Base-by-base conservation (phyloP, 1,284 basidiomycete species). In the Tausonia pullulans region DNA sequence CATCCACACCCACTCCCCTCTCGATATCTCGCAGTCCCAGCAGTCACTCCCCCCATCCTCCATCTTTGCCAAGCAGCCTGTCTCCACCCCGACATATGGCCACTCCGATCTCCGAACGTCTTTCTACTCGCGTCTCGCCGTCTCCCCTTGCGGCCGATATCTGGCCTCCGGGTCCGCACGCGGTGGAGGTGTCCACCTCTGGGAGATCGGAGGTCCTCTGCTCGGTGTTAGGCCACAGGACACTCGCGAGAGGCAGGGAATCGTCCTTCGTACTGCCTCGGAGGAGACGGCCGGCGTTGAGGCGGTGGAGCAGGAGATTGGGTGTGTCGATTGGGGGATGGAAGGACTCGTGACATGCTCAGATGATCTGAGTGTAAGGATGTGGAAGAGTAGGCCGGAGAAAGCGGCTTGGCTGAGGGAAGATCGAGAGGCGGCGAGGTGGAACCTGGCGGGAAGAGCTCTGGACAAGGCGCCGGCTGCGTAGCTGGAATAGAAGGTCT, bases 101-200 rank as follows among this genome's bases (percentile, higher is more conserved):
- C 71, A 75, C 58, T 71, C 75, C 0, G 62, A 71, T n/a, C 68
- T 77, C 16, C 67, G 69, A 14, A 68, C 69, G 3, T 68, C 69
- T 0, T 78, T 77, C 66, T 77, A 76, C 69, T 68, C 76, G 55
- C 68, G 71, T 7, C 67, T 76, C 54, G 61, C 75, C 1, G 66
- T 77, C 8, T 74, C 73, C 0, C 70, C 74, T 0, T 73, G 74
- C 66, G 75, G 76, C 6, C 58, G 68, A 45, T 72, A 74, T 60
- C 68, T 78, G 4, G 71, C 73, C 3, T 70, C 70, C 14, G 76
- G 76, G 2, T 72, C 71, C 3, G 67, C 68, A 7, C 63, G 67
- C n/a, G 76, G 73, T 0, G 27, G 27, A 27, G 72, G 71, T 5
- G 68, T 76, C 5, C 74, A 75, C 69, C 67, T 71, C n/a, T 77